These are phyloP conservation scores for Penicillium sp. DNA, from an alignment of 2,329 filamentous ascomycete genomes.

Conservation along the genomic window DNA sequence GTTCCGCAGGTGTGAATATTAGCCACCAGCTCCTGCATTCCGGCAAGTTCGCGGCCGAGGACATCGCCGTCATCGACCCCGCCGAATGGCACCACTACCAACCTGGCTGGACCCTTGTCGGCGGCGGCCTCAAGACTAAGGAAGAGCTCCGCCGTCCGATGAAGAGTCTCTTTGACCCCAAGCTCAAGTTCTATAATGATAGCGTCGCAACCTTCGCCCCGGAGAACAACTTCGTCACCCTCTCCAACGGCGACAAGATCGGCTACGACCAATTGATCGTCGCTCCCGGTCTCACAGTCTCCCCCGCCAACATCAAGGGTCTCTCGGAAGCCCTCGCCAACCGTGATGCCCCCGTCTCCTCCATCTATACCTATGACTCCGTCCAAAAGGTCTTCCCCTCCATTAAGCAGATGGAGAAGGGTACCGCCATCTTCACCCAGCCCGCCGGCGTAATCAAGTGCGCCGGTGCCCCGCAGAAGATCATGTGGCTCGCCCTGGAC, in stretches of 20 bases:
- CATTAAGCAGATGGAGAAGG: conserved; percentile 51
- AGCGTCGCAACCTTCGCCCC: conserved; percentile 55
- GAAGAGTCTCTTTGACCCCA: conserved; percentile 56
- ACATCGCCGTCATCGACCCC: conserved; percentile 67
- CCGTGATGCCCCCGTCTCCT: conserved; percentile 51
- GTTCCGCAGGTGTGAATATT: conserved; percentile 64
- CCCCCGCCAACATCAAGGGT: conserved; percentile 56
- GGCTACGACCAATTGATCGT: conserved; percentile 67
- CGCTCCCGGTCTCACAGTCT: conserved; percentile 57
- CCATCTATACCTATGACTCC: conserved; percentile 60
- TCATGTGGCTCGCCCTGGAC: conserved; percentile 63
- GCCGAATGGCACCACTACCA: conserved; percentile 67
- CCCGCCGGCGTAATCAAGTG: conserved; percentile 62
- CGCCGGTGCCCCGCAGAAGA: conserved; percentile 62
- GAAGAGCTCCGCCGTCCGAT: conserved; percentile 58
- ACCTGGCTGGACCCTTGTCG: conserved; percentile 69
- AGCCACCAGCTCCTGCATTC: conserved; percentile 67
- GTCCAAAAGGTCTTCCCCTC: conserved; percentile 56
- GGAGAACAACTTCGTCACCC: conserved; percentile 57
- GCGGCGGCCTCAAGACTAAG: conserved; percentile 65
- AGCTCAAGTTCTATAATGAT: conserved; percentile 61
- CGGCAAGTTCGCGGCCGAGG: conserved; percentile 57
- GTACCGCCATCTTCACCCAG: conserved; percentile 61
- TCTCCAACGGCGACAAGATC: conserved; percentile 57
- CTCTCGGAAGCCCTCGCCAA: conserved; percentile 58